Percentiles rank a stretch among this genome's conserved stretches.
Evolutionary conservation across 2,329 filamentous ascomycete genomes (phyloP).

Genomic region (Colletotrichum spaethianum): DNA sequence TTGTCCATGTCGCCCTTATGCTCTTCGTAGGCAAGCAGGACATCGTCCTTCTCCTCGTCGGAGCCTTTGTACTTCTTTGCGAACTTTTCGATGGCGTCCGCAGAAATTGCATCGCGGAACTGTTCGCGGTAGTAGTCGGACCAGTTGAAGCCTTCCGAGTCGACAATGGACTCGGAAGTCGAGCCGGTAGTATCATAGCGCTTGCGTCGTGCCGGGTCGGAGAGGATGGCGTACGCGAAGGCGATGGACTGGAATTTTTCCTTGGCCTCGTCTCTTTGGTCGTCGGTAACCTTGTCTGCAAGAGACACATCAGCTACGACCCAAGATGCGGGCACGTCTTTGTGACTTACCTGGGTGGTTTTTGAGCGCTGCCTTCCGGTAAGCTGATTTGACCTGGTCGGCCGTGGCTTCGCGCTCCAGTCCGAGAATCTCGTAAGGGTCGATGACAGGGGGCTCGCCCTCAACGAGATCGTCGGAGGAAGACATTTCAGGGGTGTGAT

Average conservation of each 20-base stretch:
- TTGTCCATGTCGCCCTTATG: conserved; percentile 81
- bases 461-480: conserved; percentile 65
- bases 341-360: conserved; percentile 81
- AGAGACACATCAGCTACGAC: background rate
- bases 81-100: conserved; percentile 82
- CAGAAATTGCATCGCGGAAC: conserved; percentile 82
- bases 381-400: conserved; percentile 89
- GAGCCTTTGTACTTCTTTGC: conserved; percentile 85
- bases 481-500: conserved; percentile 31
- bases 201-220: conserved; percentile 82
- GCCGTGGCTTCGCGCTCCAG: conserved; percentile 79
- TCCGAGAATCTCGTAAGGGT: conserved; percentile 86
- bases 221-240: conserved; percentile 94
- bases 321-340: background rate
- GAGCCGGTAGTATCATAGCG: conserved; percentile 93
- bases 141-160: conserved; percentile 90
- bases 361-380: conserved; percentile 90
- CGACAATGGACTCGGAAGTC: conserved; percentile 85
- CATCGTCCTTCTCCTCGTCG: conserved; percentile 84
- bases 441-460: conserved; percentile 73
- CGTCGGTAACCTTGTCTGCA: conserved; percentile 81
- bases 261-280: conserved; percentile 81
- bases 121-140: conserved; percentile 89
- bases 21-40: conserved; percentile 82
- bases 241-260: conserved; percentile 90